These are phyloP conservation scores for Coniochaeta sp. DNA, from an alignment of 2,329 filamentous ascomycete genomes.

Conservation along the genomic window DNA sequence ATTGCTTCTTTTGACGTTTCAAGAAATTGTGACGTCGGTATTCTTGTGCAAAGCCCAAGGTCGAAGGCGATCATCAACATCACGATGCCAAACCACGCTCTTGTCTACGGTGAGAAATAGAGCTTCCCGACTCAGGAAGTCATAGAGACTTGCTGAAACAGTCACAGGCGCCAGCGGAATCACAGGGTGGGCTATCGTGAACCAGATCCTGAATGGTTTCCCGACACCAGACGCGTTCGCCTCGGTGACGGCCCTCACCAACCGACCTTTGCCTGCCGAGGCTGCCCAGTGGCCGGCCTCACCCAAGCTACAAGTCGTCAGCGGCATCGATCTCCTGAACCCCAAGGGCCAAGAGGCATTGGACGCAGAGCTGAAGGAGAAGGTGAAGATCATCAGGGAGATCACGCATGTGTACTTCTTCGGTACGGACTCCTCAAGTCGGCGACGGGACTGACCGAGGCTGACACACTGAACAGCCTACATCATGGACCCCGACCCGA, in stretches of 20 bases:
- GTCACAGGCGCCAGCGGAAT: slow-evolving; percentile 37
- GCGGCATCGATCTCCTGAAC: slow-evolving; percentile 25
- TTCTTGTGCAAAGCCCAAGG: not conserved
- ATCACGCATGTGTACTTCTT: slow-evolving; percentile 36
- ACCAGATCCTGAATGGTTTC: slow-evolving; percentile 36
- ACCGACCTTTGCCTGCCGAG: slow-evolving; percentile 26
- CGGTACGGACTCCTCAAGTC: slow-evolving; percentile 21
- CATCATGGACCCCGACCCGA: slow-evolving; percentile 24
- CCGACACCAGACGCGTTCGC: slow-evolving; percentile 32
- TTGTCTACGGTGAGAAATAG: slow-evolving; percentile 8
- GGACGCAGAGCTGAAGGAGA: slow-evolving; percentile 22
- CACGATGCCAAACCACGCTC: slow-evolving; percentile 8
- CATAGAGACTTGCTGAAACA: slow-evolving; percentile 3
- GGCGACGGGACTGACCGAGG: not conserved
- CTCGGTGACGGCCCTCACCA: slow-evolving; percentile 38
- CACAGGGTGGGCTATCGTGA: slow-evolving; percentile 40
- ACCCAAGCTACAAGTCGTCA: slow-evolving; percentile 22
- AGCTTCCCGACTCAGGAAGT: not conserved
- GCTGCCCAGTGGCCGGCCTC: slow-evolving; percentile 20
- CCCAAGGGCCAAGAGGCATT: slow-evolving; percentile 19
- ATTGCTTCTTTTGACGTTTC: too few species aligned
- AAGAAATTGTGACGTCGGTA: not conserved
- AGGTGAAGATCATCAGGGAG: slow-evolving; percentile 24
- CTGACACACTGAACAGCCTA: slow-evolving; percentile 19
- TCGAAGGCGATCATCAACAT: not conserved